Conservation (phyloP, 805 yeast species). For the Myxozyma neotropica region DNA sequence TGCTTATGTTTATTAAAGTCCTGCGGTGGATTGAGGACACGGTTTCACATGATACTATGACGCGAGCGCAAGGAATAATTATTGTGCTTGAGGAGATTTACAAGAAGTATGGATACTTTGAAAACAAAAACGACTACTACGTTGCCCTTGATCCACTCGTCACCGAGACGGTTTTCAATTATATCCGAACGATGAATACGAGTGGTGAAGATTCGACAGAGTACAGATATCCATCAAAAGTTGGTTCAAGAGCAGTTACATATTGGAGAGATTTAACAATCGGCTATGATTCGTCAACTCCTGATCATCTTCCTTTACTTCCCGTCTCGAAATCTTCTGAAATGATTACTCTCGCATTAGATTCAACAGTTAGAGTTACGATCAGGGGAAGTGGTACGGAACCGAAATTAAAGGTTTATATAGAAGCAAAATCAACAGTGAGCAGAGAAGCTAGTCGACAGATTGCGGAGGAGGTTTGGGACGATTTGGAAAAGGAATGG, state of each 20-base stretch:
- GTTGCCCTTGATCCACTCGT: slow-evolving; percentile 56
- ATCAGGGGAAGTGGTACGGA: slow-evolving; percentile 96
- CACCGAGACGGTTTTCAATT: slow-evolving; percentile 58
- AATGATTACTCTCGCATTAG: slow-evolving; percentile 75
- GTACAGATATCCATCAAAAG: slow-evolving; percentile 47
- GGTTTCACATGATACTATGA: slow-evolving; percentile 10
- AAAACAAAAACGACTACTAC: slow-evolving; percentile 87
- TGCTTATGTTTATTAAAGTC: slow-evolving; percentile 72
- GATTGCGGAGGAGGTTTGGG: slow-evolving; percentile 71
- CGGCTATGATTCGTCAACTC: slow-evolving; percentile 76
- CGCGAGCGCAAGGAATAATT: slow-evolving; percentile 25
- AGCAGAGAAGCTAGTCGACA: slow-evolving; percentile 44
- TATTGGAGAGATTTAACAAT: slow-evolving; percentile 82
- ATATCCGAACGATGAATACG: slow-evolving; percentile 47
- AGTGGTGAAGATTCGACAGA: slow-evolving; percentile 14
- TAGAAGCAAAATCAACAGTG: slow-evolving; percentile 66
- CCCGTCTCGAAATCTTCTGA: slow-evolving; percentile 77
- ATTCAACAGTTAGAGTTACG: slow-evolving; percentile 66
- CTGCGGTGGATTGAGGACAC: slow-evolving; percentile 40
- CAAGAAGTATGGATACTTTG: slow-evolving; percentile 72
- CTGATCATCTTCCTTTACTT: slow-evolving; percentile 58
- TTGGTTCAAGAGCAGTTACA: slow-evolving; percentile 61
- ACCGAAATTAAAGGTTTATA: slow-evolving; percentile 88
- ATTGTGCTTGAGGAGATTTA: slow-evolving; percentile 56
- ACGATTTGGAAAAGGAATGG: slow-evolving; percentile 66